Evolutionary conservation across 1,284 basidiomycete genomes (phyloP).

Genomic region (Sanguinoderma infundibulare): DNA sequence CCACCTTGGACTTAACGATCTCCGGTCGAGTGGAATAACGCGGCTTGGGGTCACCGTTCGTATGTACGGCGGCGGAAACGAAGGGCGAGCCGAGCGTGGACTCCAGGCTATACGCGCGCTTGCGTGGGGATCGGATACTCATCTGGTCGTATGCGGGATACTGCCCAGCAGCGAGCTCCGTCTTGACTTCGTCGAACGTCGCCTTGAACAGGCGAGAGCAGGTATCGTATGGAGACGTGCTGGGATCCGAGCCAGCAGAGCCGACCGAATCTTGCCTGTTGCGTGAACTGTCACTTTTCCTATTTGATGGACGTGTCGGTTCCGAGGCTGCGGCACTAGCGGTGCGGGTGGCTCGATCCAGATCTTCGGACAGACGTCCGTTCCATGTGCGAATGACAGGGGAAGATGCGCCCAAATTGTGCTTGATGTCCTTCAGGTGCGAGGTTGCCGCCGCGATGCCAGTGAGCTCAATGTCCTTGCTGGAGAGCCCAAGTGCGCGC

Average conservation of each 20-base stretch:
- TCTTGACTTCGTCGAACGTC: slow-evolving; percentile 86
- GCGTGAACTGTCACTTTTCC: slow-evolving; percentile 10
- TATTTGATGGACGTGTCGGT: slow-evolving; percentile 11
- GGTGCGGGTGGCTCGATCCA: slow-evolving; percentile 20
- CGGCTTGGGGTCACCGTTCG: slow-evolving; percentile 16
- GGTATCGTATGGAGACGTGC: slow-evolving; percentile 35
- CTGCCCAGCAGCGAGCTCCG: slow-evolving; percentile 67
- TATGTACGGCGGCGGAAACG: neutral
- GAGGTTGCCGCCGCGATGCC: slow-evolving; percentile 86
- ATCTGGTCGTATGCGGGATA: slow-evolving; percentile 33
- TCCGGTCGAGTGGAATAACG: slow-evolving; percentile 57
- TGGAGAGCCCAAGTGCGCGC: slow-evolving; percentile 73
- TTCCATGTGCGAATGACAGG: slow-evolving; percentile 52
- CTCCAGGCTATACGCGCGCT: slow-evolving; percentile 40
- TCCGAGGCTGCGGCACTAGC: slow-evolving; percentile 9
- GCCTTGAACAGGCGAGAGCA: slow-evolving; percentile 67
- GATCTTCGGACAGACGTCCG: slow-evolving; percentile 31
- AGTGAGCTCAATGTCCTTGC: slow-evolving; percentile 74
- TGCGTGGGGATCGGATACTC: slow-evolving; percentile 29
- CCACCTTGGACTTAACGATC: slow-evolving; percentile 65
- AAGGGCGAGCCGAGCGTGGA: slow-evolving; percentile 30
- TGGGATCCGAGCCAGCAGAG: slow-evolving; percentile 29
- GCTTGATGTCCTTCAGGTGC: slow-evolving; percentile 70
- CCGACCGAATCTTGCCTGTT: slow-evolving; percentile 23
- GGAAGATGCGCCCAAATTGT: slow-evolving; percentile 35